Evolutionary conservation across 2,329 filamentous ascomycete species (phyloP).

Genomic region (Aureobasidium lini): DNA sequence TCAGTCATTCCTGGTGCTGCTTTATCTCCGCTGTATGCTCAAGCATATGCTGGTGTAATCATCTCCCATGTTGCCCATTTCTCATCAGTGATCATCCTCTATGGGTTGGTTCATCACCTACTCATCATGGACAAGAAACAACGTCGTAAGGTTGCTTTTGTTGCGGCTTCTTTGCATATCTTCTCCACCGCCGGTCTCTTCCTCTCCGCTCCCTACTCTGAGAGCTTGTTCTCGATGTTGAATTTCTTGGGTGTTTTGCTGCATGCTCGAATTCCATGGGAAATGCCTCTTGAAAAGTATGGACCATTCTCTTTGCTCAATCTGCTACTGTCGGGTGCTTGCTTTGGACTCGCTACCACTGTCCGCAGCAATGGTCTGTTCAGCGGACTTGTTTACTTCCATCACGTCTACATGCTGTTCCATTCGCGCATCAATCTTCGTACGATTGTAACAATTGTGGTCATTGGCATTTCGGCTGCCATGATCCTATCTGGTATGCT

Average conservation of each 20-base stretch:
- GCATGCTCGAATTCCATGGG: constrained; percentile 36
- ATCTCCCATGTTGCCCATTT: constrained; percentile 71
- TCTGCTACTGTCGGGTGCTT: constrained; percentile 21
- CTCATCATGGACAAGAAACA: constrained; percentile 33
- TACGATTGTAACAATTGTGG: constrained; percentile 20
- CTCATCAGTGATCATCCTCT: constrained; percentile 64
- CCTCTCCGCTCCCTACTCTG: constrained; percentile 76
- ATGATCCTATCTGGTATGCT: constrained; percentile 60
- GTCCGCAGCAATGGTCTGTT: constrained; percentile 83
- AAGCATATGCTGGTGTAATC: constrained; percentile 51
- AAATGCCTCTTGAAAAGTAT: not conserved
- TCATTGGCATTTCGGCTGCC: constrained; percentile 57
- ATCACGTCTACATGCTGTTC: constrained; percentile 27
- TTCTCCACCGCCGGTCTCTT: constrained; percentile 85
- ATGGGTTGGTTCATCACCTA: constrained; percentile 55
- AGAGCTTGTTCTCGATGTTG: constrained; percentile 70
- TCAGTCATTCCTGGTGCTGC: constrained; percentile 15
- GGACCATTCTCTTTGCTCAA: not conserved
- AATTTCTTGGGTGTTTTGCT: constrained; percentile 66
- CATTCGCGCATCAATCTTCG: constrained; percentile 14
- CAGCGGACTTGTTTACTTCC: constrained; percentile 68
- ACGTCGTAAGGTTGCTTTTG: constrained; percentile 49
- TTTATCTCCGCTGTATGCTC: constrained; percentile 21
- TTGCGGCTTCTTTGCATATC: constrained; percentile 67
- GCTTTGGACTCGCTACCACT: constrained; percentile 63